Evolutionary conservation across 2,329 filamentous ascomycete genomes (phyloP), one percentile per base, ranked within the genome.

Genomic region (Cercospora sp.): DNA sequence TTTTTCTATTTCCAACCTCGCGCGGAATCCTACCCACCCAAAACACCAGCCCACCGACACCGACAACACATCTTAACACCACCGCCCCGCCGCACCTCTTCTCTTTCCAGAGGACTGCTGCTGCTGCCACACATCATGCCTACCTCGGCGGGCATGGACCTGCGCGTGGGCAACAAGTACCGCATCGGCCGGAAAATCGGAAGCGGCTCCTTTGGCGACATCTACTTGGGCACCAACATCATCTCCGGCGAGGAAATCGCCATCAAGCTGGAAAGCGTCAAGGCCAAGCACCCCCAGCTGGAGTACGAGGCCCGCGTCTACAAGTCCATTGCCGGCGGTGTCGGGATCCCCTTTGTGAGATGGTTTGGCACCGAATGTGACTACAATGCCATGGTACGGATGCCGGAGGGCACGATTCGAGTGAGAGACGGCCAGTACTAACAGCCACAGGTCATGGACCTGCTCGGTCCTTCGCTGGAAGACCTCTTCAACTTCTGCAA

Each of bases 341-440:
- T 98, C 76, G 95, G 95, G 69, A 99, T 99, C 73, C 95, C 95
- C 58, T 98, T 98, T 78, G 95, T 99, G 79, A 93, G 94, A 83
- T 99, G 95, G 95, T 99, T 98, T 82, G 95, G 95, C 75, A 98
- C 94, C 69, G 95, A 99, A 83, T 98, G 94, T 83, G 95, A 98
- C 85, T 98, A 99, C 89, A 98, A 99, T 83, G 95, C 95, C 81
- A 98, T 99, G 95, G 95, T 99, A 33, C 3, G 53, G 5, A 57
- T 1, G 31, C 31, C 5, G 10, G 10, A 33, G 1, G 3, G 1
- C 12, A 3, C 51, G 23, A 3, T 55, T 13, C 16, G 20, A n/a
- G 23, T 10, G 51, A 16, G 7, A 2, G 23, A 30, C n/a, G 12
- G 23, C 5, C 1, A 1, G 8, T 30, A 23, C 53, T 57, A 16